Conservation (phyloP, 345 rosid species). For the Acer campestre region DNA sequence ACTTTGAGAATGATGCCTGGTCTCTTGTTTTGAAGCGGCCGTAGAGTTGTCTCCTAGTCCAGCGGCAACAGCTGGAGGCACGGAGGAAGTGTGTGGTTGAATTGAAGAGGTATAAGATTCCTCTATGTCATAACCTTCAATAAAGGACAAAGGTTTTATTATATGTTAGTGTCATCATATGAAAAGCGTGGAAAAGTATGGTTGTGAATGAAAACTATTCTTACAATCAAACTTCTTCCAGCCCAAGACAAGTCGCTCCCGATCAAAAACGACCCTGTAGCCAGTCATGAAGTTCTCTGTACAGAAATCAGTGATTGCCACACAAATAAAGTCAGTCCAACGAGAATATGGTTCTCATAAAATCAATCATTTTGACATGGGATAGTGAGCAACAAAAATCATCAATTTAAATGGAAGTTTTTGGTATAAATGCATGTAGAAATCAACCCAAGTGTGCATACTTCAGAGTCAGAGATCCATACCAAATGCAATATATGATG, state of each 20-base stretch:
- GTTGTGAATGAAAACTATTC: conserved; percentile 21
- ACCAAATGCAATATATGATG: neutral
- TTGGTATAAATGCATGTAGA: neutral
- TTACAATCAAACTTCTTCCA: conserved; percentile 83
- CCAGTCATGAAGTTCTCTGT: conserved; percentile 94
- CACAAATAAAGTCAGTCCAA: neutral
- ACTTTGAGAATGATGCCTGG: conserved; percentile 32
- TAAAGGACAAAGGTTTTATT: neutral
- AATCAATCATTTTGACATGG: neutral
- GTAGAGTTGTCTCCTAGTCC: conserved; percentile 45
- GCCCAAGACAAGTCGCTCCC: conserved; percentile 71
- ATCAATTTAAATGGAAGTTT: neutral
- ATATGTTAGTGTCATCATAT: neutral
- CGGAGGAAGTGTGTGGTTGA: conserved; percentile 44
- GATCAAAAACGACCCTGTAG: conserved; percentile 71
- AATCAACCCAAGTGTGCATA: neutral
- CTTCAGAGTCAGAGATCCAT: neutral
- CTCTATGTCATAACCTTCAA: conserved; percentile 68
- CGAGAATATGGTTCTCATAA: neutral
- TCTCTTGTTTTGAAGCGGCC: conserved; percentile 36
- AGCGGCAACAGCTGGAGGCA: conserved; percentile 68
- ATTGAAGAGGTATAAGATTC: conserved; percentile 30
- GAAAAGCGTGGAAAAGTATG: neutral
- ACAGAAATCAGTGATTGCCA: conserved; percentile 9
- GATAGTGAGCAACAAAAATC: neutral